Evolutionary conservation across 805 yeast species (phyloP).

Genomic region (Helenozyma baotianmanensis): DNA sequence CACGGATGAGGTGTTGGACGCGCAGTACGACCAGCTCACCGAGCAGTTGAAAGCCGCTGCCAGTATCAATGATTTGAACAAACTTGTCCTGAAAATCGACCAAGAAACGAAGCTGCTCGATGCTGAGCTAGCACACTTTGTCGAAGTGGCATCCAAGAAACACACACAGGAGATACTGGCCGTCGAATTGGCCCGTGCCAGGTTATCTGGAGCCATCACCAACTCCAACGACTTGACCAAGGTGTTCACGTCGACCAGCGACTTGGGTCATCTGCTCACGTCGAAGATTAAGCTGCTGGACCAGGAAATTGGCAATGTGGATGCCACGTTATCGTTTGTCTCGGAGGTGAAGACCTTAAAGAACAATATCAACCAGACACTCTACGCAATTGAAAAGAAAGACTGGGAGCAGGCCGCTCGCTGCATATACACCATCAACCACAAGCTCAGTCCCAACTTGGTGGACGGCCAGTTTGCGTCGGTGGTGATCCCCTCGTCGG

Average conservation of each 20-base stretch:
- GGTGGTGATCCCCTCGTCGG: conserved; percentile 79
- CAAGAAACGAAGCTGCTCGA: conserved; percentile 20
- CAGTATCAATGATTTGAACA: conserved; percentile 25
- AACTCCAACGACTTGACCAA: conserved; percentile 53
- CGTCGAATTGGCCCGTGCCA: conserved; percentile 58
- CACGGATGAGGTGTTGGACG: conserved; percentile 4
- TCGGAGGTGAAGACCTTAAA: conserved; percentile 62
- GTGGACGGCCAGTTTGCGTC: conserved; percentile 66
- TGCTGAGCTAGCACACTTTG: conserved; percentile 21
- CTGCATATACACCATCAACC: conserved; percentile 44
- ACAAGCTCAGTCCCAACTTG: conserved; percentile 49
- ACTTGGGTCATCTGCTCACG: conserved; percentile 63
- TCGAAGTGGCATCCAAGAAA: conserved; percentile 21
- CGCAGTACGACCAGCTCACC: conserved; percentile 4
- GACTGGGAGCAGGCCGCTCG: conserved; percentile 79
- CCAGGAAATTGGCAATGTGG: conserved; percentile 61
- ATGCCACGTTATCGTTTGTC: conserved; percentile 59
- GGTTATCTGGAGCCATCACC: conserved; percentile 55
- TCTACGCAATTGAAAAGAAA: conserved; percentile 60
- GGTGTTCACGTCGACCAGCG: conserved; percentile 56
- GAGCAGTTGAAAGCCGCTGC: conserved; percentile 19
- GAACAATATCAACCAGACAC: conserved; percentile 57
- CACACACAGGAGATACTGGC: conserved; percentile 38
- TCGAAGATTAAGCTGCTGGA: conserved; percentile 66
- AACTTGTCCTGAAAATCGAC: conserved; percentile 27